Conservation (phyloP, 768 basidiomycete species). For the Candolleomyces eurysporus region DNA sequence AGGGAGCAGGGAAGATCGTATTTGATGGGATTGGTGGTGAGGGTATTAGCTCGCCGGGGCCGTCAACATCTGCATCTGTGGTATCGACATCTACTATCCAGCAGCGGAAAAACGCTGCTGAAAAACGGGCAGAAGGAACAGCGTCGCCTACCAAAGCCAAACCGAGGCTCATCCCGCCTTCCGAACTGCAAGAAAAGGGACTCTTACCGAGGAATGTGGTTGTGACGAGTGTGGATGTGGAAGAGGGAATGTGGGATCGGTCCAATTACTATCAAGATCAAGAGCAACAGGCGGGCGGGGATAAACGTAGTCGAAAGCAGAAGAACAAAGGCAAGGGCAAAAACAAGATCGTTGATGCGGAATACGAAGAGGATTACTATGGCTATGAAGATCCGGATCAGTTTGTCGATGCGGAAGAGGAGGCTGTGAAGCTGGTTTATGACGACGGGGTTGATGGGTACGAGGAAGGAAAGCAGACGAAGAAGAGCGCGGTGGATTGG, state of each 20-base stretch:
- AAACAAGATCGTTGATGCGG: slow-evolving; percentile 9
- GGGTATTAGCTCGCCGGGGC: neutral
- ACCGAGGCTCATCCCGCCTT: slow-evolving; percentile 58
- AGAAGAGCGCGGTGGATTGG: slow-evolving; percentile 34
- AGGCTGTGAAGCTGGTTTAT: slow-evolving; percentile 17
- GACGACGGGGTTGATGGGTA: slow-evolving; percentile 16
- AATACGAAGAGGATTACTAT: slow-evolving; percentile 7
- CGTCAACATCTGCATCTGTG: too few species aligned
- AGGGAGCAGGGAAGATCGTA: slow-evolving; percentile 50
- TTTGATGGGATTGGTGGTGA: too few species aligned
- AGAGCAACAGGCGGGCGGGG: too few species aligned
- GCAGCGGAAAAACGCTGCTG: too few species aligned
- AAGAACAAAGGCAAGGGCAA: slow-evolving; percentile 34
- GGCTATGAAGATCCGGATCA: slow-evolving; percentile 11
- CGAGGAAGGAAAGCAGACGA: neutral
- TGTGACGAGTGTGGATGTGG: slow-evolving; percentile 72
- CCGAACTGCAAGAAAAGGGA: slow-evolving; percentile 49
- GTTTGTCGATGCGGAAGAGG: slow-evolving; percentile 12
- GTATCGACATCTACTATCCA: too few species aligned
- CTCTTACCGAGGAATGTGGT: slow-evolving; percentile 60
- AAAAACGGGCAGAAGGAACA: neutral
- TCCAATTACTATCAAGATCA: neutral
- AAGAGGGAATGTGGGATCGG: slow-evolving; percentile 40
- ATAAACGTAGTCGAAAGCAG: slow-evolving; percentile 11
- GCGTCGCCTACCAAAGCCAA: neutral